Evolutionary conservation across 345 rosid genomes (phyloP).

Genomic region (Dimocarpus longan): DNA sequence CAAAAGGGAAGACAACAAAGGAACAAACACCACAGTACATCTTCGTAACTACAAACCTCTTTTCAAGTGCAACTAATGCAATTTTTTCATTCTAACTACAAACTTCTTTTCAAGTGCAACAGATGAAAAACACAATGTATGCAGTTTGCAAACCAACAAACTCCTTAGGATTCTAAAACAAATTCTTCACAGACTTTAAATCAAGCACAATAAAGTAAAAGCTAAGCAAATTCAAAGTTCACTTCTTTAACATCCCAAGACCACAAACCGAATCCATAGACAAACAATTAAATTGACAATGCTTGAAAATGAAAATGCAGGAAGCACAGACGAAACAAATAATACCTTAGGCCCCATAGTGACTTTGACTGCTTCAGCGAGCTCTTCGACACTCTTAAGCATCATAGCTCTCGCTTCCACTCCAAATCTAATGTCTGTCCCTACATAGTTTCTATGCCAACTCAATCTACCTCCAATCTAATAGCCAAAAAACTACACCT

Average conservation of each 20-base stretch:
- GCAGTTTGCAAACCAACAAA: too few species aligned
- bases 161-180: background rate
- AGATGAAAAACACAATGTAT: background rate
- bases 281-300: background rate
- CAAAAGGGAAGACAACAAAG: background rate
- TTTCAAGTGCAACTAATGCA: background rate
- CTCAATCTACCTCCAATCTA: conserved; percentile 75
- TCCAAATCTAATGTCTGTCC: conserved; percentile 83
- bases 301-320: background rate
- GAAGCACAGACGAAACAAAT: background rate
- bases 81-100: too few species aligned
- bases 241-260: background rate
- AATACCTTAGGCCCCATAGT: conserved; percentile 99
- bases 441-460: conserved; percentile 85
- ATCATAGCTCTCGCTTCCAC: conserved; percentile 89
- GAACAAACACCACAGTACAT: background rate
- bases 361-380: conserved; percentile 89
- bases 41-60: background rate
- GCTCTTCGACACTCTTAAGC: conserved; percentile 96
- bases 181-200: background rate
- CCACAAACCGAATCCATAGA: background rate
- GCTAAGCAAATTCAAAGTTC: background rate
- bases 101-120: too few species aligned
- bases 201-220: too few species aligned
- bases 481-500: background rate